A percentile compares a stretch with the other conserved stretches of the same genome.
Conservation (phyloP, 805 yeast species). For the Yamadazyma sp. region DNA sequence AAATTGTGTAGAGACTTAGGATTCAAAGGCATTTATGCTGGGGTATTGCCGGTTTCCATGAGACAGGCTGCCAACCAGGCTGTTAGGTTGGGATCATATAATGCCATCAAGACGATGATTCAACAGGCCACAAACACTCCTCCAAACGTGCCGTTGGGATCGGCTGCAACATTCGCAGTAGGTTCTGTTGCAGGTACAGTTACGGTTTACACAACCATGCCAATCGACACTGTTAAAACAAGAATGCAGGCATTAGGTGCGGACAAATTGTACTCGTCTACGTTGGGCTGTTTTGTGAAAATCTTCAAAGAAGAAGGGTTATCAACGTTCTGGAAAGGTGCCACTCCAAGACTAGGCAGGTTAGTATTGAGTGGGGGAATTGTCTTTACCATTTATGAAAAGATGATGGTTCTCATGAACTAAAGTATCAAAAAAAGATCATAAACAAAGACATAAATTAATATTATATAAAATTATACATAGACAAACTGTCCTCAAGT, state of each 20-base stretch:
- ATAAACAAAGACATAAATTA: constrained; percentile 2
- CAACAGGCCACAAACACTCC: constrained; percentile 68
- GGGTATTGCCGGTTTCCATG: constrained; percentile 87
- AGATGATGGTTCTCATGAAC: constrained; percentile 64
- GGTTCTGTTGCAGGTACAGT: constrained; percentile 90
- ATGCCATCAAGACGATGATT: constrained; percentile 75
- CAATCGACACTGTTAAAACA: constrained; percentile 92
- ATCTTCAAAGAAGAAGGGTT: constrained; percentile 87
- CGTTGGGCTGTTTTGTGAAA: constrained; percentile 76
- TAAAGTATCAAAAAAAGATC: constrained; percentile 16
- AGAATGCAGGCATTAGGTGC: constrained; percentile 95
- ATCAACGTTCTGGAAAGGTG: constrained; percentile 94
- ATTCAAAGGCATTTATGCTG: constrained; percentile 79
- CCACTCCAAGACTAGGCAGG: constrained; percentile 94
- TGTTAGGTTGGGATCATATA: constrained; percentile 90
- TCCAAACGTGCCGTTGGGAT: constrained; percentile 71
- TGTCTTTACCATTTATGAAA: constrained; percentile 93
- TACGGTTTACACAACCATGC: constrained; percentile 93
- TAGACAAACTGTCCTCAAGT: no score
- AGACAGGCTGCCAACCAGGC: constrained; percentile 97
- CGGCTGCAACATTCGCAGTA: constrained; percentile 77
- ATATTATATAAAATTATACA: constrained; percentile 1
- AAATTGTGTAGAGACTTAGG: constrained; percentile 76
- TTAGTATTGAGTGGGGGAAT: constrained; percentile 93
- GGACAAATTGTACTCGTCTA: constrained; percentile 63